Conservation (phyloP, 2,329 filamentous ascomycete species). For the Ploettnerulaceae sp. region DNA sequence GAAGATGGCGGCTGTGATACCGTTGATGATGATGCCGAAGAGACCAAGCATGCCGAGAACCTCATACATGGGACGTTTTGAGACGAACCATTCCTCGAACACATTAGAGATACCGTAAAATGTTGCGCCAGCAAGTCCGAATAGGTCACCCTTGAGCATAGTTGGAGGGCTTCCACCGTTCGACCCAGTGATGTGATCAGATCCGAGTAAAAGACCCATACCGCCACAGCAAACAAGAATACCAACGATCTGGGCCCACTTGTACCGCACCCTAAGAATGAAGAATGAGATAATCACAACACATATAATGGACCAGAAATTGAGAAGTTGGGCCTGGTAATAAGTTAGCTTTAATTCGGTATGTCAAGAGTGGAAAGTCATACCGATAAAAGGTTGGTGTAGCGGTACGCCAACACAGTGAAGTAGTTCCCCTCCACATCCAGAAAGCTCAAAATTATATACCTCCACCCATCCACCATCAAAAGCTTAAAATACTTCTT, state of each 20-base stretch:
- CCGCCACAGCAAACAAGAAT: conserved; percentile 90
- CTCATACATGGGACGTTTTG: conserved; percentile 81
- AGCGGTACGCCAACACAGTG: conserved; percentile 85
- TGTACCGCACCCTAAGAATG: conserved; percentile 84
- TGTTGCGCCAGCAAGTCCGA: conserved; percentile 81
- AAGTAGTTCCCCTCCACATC: conserved; percentile 99
- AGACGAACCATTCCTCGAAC: conserved; percentile 91
- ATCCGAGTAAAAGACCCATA: conserved; percentile 78
- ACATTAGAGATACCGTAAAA: conserved; percentile 90
- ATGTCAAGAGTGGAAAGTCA: not conserved
- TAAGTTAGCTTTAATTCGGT: conserved; percentile 5
- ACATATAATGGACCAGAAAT: conserved; percentile 96
- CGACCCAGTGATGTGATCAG: conserved; percentile 75
- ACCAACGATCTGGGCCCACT: conserved; percentile 74
- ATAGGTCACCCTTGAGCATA: conserved; percentile 85
- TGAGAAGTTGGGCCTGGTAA: conserved; percentile 91
- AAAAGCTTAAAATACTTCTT: conserved; percentile 63
- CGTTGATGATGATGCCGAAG: conserved; percentile 87
- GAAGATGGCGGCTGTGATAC: conserved; percentile 85
- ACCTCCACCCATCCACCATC: conserved; percentile 79
- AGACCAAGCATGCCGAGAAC: conserved; percentile 87
- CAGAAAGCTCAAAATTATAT: conserved; percentile 84
- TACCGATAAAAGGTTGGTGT: conserved; percentile 24
- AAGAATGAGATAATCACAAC: conserved; percentile 82
- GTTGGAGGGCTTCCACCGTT: conserved; percentile 66